phyloP scores from a whole-genome alignment of 805 yeast species.

The Wickerhamiella vanderwaltii region DNA sequence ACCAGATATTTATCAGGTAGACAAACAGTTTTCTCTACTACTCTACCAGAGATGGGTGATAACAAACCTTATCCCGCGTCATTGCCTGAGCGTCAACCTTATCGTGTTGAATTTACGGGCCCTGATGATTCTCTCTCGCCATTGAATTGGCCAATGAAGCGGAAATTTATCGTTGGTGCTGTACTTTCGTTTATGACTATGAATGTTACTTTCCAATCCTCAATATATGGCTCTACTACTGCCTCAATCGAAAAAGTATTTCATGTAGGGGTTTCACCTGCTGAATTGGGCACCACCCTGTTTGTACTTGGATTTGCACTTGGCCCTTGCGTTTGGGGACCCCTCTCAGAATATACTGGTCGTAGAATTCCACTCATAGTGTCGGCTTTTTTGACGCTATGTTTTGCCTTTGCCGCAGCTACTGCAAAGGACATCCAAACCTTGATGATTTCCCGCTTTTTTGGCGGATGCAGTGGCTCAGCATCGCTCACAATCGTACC shows the following conservation, averaged over 20 bases:
- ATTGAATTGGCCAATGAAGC: conserved; percentile 52
- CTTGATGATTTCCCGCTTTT: conserved; percentile 55
- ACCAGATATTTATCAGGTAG: conserved; percentile 1
- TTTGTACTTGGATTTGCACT: conserved; percentile 89
- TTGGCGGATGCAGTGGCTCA: conserved; percentile 75
- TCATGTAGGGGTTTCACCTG: conserved; percentile 55
- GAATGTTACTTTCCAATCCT: conserved; percentile 61
- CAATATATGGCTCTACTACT: conserved; percentile 50
- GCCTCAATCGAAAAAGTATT: conserved; percentile 28
- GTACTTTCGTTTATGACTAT: conserved; percentile 40
- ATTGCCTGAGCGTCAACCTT: conserved; percentile 5
- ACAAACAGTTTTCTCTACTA: not conserved
- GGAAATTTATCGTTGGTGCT: conserved; percentile 36
- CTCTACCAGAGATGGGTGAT: conserved; percentile 7
- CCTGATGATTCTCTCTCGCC: conserved; percentile 65
- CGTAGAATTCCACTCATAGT: conserved; percentile 50
- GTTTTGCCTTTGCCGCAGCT: conserved; percentile 63
- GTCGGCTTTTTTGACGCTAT: conserved; percentile 43
- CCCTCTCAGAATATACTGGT: conserved; percentile 67
- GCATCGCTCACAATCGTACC: conserved; percentile 77
- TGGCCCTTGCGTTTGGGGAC: conserved; percentile 88
- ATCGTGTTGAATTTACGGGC: conserved; percentile 13
- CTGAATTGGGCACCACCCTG: conserved; percentile 62
- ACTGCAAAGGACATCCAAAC: conserved; percentile 71
- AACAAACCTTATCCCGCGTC: conserved; percentile 6